Percentiles rank a stretch among this genome's conserved stretches.
Evolutionary conservation across 345 rosid species (phyloP).

Genomic region (Eucalyptus regnans): DNA sequence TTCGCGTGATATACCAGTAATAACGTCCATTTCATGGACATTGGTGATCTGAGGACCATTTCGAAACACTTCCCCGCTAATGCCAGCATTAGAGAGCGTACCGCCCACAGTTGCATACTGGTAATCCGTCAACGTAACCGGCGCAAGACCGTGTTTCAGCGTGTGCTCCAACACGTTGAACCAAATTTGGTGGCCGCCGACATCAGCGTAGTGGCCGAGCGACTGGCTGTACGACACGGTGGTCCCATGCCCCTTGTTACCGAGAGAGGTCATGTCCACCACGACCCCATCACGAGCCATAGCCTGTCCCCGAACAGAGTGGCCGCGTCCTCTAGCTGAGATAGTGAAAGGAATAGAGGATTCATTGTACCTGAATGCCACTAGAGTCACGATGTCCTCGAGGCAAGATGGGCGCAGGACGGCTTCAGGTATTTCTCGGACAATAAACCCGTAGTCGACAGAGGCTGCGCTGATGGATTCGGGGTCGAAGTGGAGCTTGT

Average conservation of each 20-base stretch:
- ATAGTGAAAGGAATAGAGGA: neutral
- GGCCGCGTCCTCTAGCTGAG: slow-evolving; percentile 32
- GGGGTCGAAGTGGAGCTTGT: slow-evolving; percentile 4
- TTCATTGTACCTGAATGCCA: slow-evolving; percentile 4
- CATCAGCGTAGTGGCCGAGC: slow-evolving; percentile 13
- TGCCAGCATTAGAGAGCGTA: slow-evolving; percentile 41
- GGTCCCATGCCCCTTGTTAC: neutral
- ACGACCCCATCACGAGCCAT: slow-evolving; percentile 27
- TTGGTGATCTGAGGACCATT: slow-evolving; percentile 40
- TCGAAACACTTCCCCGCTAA: slow-evolving; percentile 27
- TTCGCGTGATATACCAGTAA: slow-evolving; percentile 18
- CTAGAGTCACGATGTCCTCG: slow-evolving; percentile 9
- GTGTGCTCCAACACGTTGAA: slow-evolving; percentile 18
- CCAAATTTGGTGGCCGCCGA: slow-evolving; percentile 32
- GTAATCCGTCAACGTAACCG: slow-evolving; percentile 32
- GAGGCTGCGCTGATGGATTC: slow-evolving; percentile 7
- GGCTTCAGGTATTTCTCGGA: slow-evolving; percentile 8
- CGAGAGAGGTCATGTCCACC: slow-evolving; percentile 28
- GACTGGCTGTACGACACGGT: neutral
- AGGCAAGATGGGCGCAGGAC: slow-evolving; percentile 16
- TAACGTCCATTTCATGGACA: slow-evolving; percentile 31
- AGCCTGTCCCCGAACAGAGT: slow-evolving; percentile 33
- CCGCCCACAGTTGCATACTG: slow-evolving; percentile 30
- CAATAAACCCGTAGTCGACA: slow-evolving; percentile 22
- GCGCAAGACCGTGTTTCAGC: slow-evolving; percentile 21